Evolutionary conservation across 2,329 filamentous ascomycete species (phyloP), one percentile per base, ranked within the genome.

Genomic region (Aspergillus alliaceus): DNA sequence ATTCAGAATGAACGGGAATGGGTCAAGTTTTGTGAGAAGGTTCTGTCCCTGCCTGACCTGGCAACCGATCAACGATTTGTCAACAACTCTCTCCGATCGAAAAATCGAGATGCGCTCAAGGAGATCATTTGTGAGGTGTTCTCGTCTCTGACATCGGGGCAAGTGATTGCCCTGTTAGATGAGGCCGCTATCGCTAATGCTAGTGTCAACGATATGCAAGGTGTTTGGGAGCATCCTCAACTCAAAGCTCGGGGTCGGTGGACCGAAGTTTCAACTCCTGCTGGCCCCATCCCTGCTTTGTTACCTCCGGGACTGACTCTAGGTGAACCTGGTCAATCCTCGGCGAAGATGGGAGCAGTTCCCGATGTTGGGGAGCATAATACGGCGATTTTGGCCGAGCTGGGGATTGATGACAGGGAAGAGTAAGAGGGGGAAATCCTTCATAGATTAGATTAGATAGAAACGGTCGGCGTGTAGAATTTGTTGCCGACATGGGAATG

Each of bases 1-100:
- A 76, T 85, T 22, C 83, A 86, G 62, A 85, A 85, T 57, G 82
- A 84, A 69, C 72, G 82, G 3, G 83, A 85, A 62, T 84, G 82
- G 82, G 69, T 62, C 1, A 80, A 71, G 6, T 77, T 85, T 12
- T 83, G 81, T 55, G 65, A 67, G 0, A 65, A 75, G 2, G 81
- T 85, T 1, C 69, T 85, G 4, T 72, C 69, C 0, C 70, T 79
- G 44, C 69, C 73, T 0, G 72, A 69, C 0, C 59, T 84, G 1
- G 74, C 76, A 0, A 71, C 70, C 1, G 80, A 85, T 53, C 58
- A 71, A 35, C 74, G 81, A 1, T 85, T 85, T 60, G 62, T 58
- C 18, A 81, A 63, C 58, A 85, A 83, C 59, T 71, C 75, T 0
- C 63, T 79, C 2, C 72, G 82, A 4, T 75, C 71, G 0, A 64